phyloP scores from a whole-genome alignment of 208 protist species.

The Novymonas esmeraldas region DNA sequence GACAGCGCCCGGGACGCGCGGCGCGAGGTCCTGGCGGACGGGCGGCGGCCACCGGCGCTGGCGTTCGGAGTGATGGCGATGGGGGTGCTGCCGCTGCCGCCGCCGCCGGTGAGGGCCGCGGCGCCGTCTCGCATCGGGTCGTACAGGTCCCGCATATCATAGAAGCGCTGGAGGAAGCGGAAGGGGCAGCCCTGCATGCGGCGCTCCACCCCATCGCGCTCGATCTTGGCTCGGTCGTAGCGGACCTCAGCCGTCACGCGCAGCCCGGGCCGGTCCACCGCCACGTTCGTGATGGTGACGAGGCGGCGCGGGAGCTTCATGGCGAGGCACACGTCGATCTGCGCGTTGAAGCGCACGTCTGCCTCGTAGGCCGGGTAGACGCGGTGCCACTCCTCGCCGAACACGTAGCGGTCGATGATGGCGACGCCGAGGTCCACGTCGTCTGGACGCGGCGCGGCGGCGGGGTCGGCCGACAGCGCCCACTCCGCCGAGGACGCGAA shows the following conservation, averaged over 20 bases:
- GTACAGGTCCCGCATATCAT: conserved; percentile 70
- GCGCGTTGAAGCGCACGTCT: conserved; percentile 73
- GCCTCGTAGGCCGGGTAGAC: conserved; percentile 63
- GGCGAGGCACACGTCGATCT: conserved; percentile 78
- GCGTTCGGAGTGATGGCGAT: background rate
- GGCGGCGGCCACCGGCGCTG: background rate
- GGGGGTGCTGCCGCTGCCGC: background rate
- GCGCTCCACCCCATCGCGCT: conserved; percentile 64
- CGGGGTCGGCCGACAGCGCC: conserved; percentile 24
- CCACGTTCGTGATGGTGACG: conserved; percentile 64
- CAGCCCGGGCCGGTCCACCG: conserved; percentile 71
- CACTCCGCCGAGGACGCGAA: conserved; percentile 6
- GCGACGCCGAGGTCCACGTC: conserved; percentile 52
- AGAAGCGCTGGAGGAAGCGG: conserved; percentile 75
- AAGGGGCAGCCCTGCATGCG: conserved; percentile 73
- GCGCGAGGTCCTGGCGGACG: conserved; percentile 4
- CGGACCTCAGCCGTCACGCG: conserved; percentile 77
- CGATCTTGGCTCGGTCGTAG: conserved; percentile 44
- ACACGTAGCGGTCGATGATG: conserved; percentile 81
- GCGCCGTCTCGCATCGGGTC: conserved; percentile 27
- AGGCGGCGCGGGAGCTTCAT: conserved; percentile 70
- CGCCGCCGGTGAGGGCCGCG: conserved; percentile 14
- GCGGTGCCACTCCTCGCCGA: conserved; percentile 70
- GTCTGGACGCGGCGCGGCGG: conserved; percentile 26
- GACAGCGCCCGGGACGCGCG: conserved; percentile 12